Evolutionary conservation across 2,329 filamentous ascomycete genomes (phyloP), one percentile per base, ranked within the genome.

Genomic region (Arthrobotrys iridis): DNA sequence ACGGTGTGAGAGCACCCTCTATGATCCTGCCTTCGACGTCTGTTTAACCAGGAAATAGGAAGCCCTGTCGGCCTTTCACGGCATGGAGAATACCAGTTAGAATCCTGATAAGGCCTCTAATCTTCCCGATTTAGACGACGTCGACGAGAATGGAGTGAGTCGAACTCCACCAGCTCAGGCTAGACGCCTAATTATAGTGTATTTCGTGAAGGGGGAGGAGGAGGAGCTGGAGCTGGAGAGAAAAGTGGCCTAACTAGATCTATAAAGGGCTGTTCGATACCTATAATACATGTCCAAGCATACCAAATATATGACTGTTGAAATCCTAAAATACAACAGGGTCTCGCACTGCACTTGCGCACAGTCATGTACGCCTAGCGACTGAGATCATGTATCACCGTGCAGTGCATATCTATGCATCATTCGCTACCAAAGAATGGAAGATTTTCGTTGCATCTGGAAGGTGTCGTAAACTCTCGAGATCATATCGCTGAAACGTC

Each of bases 371-470:
- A 52, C 24, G 65, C 15, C 50, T 62, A 48, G 37, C 22, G 65
- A 70, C 62, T 41, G 26, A 22, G 55, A 55, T 62, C 20, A 70
- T 46, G 40, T 52, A 62, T 30, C 28, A 58, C 43, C 26, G 48
- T 37, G 45, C 55, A 55, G 15, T 33, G 55, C 65, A 68, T 52
- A 28, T 22, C 50, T 60, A 46, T 43, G 65, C 65, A 70, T 55
- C 30, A 35, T 70, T 70, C 65, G 65, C 65, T 70, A 70, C 65
- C 65, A 62, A 70, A 70, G 37, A 62, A 70, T 70, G 65, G 24
- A 60, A 10, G 26, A 59, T 24, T 55, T 40, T 70, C 55, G 33
- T 22, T 58, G 43, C 65, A 70, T 62, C 43, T 70, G 45, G 50
- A 55, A 30, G 50, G 28, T 55, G 50, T 26, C 10, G 28, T 55